A percentile compares a stretch with the other conserved stretches of the same genome.
These are phyloP conservation scores for Fistulifera pelliculosa DNA, from an alignment of 108 stramenopile species.

Conservation along the genomic window DNA sequence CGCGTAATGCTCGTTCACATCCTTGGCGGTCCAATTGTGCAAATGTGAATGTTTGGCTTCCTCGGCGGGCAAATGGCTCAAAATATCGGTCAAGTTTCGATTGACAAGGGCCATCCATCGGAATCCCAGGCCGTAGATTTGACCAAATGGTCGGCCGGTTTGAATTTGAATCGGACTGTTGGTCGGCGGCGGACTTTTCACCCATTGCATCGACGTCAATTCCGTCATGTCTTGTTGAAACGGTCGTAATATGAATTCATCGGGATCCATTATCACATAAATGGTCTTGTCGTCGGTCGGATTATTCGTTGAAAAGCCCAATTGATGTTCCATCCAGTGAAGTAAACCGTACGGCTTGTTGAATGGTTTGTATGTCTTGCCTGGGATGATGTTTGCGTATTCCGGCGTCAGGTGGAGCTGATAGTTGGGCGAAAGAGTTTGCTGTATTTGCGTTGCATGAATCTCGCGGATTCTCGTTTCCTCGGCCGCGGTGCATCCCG, in stretches of 20 bases:
- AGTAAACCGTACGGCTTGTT: conserved; percentile 89
- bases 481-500: conserved; percentile 31
- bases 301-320: conserved; percentile 43
- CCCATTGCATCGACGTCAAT: no score
- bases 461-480: conserved; percentile 12
- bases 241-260: conserved; percentile 69
- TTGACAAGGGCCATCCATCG: conserved; percentile 15
- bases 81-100: conserved; percentile 31
- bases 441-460: conserved; percentile 23
- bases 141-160: conserved; percentile 70
- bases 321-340: conserved; percentile 67
- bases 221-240: conserved; percentile 14
- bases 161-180: conserved; percentile 3
- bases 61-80: background rate
- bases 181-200: background rate
- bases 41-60: background rate
- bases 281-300: conserved; percentile 47
- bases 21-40: conserved; percentile 11
- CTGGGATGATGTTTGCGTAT: background rate
- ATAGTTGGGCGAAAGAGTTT: conserved; percentile 42
- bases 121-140: conserved; percentile 68
- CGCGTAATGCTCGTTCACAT: conserved; percentile 39
- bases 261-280: conserved; percentile 71
- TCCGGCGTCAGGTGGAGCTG: conserved; percentile 77
- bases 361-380: conserved; percentile 52